Evolutionary conservation across 352 stramenopile species (phyloP).

Genomic region (Thraustotheca clavata): DNA sequence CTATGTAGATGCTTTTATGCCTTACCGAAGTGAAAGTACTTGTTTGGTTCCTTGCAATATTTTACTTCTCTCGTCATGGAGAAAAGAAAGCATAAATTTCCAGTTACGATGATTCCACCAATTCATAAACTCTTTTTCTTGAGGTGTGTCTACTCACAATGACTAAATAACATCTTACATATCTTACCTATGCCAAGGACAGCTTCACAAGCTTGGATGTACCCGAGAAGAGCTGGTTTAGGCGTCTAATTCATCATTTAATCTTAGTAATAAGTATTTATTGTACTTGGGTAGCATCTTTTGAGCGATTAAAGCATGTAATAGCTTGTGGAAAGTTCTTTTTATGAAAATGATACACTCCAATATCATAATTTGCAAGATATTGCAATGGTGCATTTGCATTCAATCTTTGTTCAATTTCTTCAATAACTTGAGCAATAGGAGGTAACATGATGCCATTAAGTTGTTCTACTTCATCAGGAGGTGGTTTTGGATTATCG

Average conservation of each 20-base stretch:
- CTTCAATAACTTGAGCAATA: slow-evolving; percentile 1
- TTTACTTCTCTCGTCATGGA: neutral
- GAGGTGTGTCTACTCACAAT: no score
- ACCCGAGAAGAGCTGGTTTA: neutral
- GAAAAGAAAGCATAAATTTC: neutral
- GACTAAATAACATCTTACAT: no score
- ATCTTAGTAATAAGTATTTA: neutral
- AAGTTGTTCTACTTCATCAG: slow-evolving; percentile 17
- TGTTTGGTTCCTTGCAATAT: neutral
- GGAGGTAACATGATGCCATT: slow-evolving; percentile 4
- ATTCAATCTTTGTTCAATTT: neutral
- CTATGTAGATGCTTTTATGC: neutral
- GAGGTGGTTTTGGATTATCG: slow-evolving; percentile 19
- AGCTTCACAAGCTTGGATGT: slow-evolving; percentile 8
- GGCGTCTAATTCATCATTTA: neutral
- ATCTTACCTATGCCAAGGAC: neutral
- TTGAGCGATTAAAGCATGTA: neutral
- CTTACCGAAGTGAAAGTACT: neutral
- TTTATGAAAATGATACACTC: slow-evolving; percentile 17
- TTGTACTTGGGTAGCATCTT: neutral
- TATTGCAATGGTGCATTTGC: neutral
- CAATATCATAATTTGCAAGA: slow-evolving; percentile 1
- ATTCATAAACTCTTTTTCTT: no score
- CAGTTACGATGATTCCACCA: neutral
- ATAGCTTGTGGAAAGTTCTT: neutral